Base-by-base conservation (phyloP, 441 rosid species). In the Corymbia calophylla region DNA sequence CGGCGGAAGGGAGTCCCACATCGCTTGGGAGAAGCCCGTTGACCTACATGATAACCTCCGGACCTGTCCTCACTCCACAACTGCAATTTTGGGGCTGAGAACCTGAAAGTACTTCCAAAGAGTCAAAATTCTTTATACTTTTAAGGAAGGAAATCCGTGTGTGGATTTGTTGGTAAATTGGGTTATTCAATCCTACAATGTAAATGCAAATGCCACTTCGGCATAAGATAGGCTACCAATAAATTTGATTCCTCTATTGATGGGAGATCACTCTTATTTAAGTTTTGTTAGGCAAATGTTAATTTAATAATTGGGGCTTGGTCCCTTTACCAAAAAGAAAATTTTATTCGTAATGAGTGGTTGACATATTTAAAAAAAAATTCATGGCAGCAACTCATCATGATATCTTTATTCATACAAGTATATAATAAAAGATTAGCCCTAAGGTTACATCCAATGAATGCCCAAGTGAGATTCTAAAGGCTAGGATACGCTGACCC, bases 271-370 rank as follows among this genome's bases (percentile, higher is more conserved):
- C n/a, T 58, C 25, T 58, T 6, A 14, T 58, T 25, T 25, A 10
- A 25, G 64, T 29, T 58, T 25, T 5, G 64, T 25, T 58, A 25
- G 64, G 62, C 62, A 56, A 56, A 56, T 56, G 6, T 23, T 56
- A 9, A 23, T 23, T 5, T 4, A 23, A 23, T 56, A 1, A 0
- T 23, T 1, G 1, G 2, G 14, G n/a, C 64, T 25, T 58, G 64
- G 64, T 29, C n/a, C 25, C 64, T 58, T 58, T 58, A 58, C 14
- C 6, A 58, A 58, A 58, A 58, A 25, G n/a, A 58, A 58, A 58
- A 58, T 9, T 23, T 58, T 29, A 68, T 68, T 70, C 35, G 48
- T 29, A 70, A 19, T 21, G 81, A 70, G 48, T 70, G 27, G 27
- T 10, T 35, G 9, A 35, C 14, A 10, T 35, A 19, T 27, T 35